Evolutionary conservation across 495 filamentous ascomycete genomes (phyloP).

Genomic region (Penicillium mononematosum): DNA sequence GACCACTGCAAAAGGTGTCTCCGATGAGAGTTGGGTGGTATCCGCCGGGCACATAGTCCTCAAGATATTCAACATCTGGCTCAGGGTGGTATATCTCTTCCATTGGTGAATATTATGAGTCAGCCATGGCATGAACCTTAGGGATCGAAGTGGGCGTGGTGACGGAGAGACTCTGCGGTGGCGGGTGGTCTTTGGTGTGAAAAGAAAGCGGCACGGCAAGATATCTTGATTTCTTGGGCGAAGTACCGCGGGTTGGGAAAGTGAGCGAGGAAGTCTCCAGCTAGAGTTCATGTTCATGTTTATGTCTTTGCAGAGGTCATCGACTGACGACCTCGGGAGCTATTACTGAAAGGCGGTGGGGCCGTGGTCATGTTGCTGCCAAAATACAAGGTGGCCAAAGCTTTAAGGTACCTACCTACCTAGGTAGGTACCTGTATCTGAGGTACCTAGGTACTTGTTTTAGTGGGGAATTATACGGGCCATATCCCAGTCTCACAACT

Average conservation of each 20-base stretch:
- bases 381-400: too few relatives aligned
- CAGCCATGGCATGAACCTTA: conserved; percentile 3
- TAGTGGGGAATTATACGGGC: too few relatives aligned
- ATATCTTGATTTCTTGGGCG: conserved; percentile 1
- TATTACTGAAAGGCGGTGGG: too few relatives aligned
- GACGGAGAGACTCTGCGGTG: neutral
- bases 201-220: neutral
- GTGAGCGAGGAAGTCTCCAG: conserved; percentile 1
- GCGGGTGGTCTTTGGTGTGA: conserved; percentile 1
- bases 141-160: too few relatives aligned
- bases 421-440: too few relatives aligned
- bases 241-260: neutral
- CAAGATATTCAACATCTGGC: conserved; percentile 23
- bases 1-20: conserved; percentile 79
- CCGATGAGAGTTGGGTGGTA: conserved; percentile 81
- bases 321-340: too few relatives aligned
- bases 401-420: too few relatives aligned
- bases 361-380: too few relatives aligned
- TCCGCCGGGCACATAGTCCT: conserved; percentile 54
- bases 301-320: conserved; percentile 3
- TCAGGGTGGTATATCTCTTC: conserved; percentile 21
- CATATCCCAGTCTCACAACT: too few relatives aligned
- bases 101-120: conserved; percentile 7
- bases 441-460: too few relatives aligned
- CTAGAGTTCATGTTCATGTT: conserved; percentile 5